Evolutionary conservation across 2,329 filamentous ascomycete species (phyloP), one percentile per base, ranked within the genome.

Genomic region (Juglanconis juglandina): DNA sequence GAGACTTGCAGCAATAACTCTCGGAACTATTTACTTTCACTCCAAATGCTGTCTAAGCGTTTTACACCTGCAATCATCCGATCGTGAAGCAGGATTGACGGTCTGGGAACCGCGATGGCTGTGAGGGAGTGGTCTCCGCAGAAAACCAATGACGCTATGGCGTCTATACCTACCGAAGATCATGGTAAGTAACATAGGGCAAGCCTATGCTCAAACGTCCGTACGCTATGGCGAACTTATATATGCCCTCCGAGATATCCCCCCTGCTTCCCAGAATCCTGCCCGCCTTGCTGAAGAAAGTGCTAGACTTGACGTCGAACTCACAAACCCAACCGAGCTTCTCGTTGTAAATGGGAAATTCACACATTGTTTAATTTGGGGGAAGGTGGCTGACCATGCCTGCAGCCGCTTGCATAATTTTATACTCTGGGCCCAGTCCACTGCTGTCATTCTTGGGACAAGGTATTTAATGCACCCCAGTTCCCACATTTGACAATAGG

Each of bases 221-320:
- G n/a, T 53, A 59, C 32, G 56, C 56, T 7, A 59, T 53, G 14
- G 56, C 32, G 24, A 53, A 53, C 6, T 59, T 59, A 14, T 53
- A 59, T 49, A 48, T 39, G 11, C 48, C 49, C 6, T 59, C 56
- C 39, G 56, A 53, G 10, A 53, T 59, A 6, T 33, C 49, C 2
- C 17, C 50, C 8, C 37, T 39, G 33, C 39, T 17, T 30, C 3
- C 32, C 3, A 59, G 44, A 32, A 59, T 53, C 24, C 37, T 8
- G 14, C 56, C 56, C 2, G 49, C 49, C 2, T 59, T 32, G 8
- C 41, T 41, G 11, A 59, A 59, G 11, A 53, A 33, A 24, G 13
- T 34, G 13, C 53, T 49, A 33, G 56, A 59, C 10, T 11, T 48
- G 30, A 17, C 11, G 14, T 59, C 49, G 14, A 46, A 59, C 13